phyloP scores from a whole-genome alignment of 352 stramenopile species.

The Phytopythium helicoides region DNA sequence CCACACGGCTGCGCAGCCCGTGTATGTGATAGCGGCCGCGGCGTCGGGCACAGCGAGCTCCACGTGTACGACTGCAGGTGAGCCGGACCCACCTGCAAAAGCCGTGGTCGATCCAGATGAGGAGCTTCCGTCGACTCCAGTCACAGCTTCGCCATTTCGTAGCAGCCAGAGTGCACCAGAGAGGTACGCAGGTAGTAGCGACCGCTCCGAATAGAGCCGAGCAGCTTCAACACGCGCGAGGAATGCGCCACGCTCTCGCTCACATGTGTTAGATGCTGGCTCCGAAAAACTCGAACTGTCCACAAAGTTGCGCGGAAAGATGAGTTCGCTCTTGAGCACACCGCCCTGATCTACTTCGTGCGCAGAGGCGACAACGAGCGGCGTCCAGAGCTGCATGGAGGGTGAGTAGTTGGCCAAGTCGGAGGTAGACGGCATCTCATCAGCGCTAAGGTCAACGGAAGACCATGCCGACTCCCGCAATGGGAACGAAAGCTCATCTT shows the following conservation, averaged over 20 bases:
- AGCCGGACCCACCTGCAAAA: slow-evolving; percentile 9
- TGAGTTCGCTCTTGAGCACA: slow-evolving; percentile 51
- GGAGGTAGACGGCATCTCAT: slow-evolving; percentile 20
- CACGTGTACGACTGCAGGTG: slow-evolving; percentile 27
- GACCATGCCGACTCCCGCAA: background rate
- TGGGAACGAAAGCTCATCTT: slow-evolving; percentile 4
- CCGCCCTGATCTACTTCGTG: slow-evolving; percentile 49
- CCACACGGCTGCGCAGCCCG: slow-evolving; percentile 31
- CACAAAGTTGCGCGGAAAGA: slow-evolving; percentile 48
- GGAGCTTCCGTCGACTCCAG: slow-evolving; percentile 6
- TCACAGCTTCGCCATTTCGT: slow-evolving; percentile 29
- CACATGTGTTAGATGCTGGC: slow-evolving; percentile 14
- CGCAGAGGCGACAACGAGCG: slow-evolving; percentile 40
- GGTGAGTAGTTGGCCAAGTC: slow-evolving; percentile 30
- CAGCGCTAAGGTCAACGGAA: slow-evolving; percentile 24
- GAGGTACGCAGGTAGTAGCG: slow-evolving; percentile 42
- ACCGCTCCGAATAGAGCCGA: slow-evolving; percentile 48
- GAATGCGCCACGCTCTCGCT: slow-evolving; percentile 42
- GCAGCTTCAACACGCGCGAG: slow-evolving; percentile 36
- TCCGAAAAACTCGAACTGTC: slow-evolving; percentile 7
- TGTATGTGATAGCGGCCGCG: slow-evolving; percentile 37
- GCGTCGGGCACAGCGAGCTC: slow-evolving; percentile 28
- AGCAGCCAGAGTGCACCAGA: slow-evolving; percentile 56
- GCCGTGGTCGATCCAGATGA: slow-evolving; percentile 14
- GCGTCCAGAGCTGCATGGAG: slow-evolving; percentile 22